Evolutionary conservation across 2,329 filamentous ascomycete species (phyloP).

Genomic region (Xylaria sp.): DNA sequence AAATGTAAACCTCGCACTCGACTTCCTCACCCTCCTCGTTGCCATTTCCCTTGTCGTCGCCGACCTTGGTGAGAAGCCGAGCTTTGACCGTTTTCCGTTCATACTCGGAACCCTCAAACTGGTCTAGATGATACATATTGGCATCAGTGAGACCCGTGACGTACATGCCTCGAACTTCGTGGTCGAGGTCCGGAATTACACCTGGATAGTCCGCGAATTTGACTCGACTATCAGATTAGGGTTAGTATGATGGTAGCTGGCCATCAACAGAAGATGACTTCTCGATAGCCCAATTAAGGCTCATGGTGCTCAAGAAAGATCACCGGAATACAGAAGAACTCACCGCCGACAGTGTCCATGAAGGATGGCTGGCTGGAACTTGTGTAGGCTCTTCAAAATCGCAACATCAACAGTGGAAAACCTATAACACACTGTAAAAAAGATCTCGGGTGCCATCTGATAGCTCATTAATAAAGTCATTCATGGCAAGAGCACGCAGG

Average conservation of each 20-base stretch:
- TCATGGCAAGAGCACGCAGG: background rate
- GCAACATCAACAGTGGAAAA: conserved; percentile 53
- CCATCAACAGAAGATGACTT: background rate
- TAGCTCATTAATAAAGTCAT: conserved; percentile 19
- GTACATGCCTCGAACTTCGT: conserved; percentile 74
- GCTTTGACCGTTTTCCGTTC: conserved; percentile 43
- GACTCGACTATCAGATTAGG: conserved; percentile 59
- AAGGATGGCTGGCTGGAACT: conserved; percentile 76
- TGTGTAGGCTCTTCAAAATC: conserved; percentile 57
- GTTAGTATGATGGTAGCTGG: background rate
- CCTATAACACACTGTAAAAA: conserved; percentile 83
- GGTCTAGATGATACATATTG: conserved; percentile 77
- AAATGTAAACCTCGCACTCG: conserved; percentile 70
- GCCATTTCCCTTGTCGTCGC: conserved; percentile 48
- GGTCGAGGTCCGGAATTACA: conserved; percentile 62
- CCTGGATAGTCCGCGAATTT: conserved; percentile 78
- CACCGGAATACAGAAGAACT: conserved; percentile 10
- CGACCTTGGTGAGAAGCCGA: conserved; percentile 47
- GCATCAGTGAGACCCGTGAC: conserved; percentile 79
- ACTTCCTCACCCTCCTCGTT: conserved; percentile 53
- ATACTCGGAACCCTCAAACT: conserved; percentile 77
- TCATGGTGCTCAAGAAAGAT: background rate
- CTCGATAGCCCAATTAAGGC: background rate
- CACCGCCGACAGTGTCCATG: conserved; percentile 69
- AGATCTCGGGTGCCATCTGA: conserved; percentile 82